These are phyloP conservation scores for Aspergillus puulaauensis DNA, from an alignment of 2,329 filamentous ascomycete genomes.

Conservation along the genomic window DNA sequence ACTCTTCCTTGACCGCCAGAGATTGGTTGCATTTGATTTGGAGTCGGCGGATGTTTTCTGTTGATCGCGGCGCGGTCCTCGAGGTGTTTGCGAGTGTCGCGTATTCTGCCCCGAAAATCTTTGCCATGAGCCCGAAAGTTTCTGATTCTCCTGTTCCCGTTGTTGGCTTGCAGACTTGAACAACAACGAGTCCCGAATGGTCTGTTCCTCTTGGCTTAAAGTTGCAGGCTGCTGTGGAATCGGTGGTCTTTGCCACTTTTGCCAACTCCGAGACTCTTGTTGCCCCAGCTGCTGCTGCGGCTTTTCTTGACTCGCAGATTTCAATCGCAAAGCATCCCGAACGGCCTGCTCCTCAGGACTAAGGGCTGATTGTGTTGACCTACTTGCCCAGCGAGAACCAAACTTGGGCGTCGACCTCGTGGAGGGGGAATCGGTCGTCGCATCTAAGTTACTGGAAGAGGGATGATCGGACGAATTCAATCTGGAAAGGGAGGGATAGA, in stretches of 20 bases:
- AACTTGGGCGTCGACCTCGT: constrained; percentile 25
- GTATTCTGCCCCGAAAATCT: neutral
- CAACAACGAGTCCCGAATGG: constrained; percentile 29
- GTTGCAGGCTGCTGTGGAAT: constrained; percentile 3
- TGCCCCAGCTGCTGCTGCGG: neutral
- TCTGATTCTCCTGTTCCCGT: neutral
- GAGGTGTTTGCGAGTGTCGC: neutral
- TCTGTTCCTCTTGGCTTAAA: constrained; percentile 32
- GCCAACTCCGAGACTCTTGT: neutral
- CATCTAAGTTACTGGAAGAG: constrained; percentile 20
- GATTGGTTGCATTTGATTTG: neutral
- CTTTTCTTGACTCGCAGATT: neutral
- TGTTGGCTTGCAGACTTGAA: neutral
- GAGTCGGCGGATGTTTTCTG: neutral
- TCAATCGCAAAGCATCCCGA: constrained; percentile 27
- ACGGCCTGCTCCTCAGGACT: constrained; percentile 33
- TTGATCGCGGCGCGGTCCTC: neutral
- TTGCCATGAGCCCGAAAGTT: neutral
- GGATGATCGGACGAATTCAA: constrained; percentile 30
- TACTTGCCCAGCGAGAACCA: constrained; percentile 23
- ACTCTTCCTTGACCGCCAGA: neutral
- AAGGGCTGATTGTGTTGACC: constrained; percentile 20
- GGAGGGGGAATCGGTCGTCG: neutral
- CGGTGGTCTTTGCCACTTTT: neutral
- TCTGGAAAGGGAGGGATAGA: constrained; percentile 30